Evolutionary conservation across 192 early-diverging fungal species (phyloP).

Genomic region (Backusella liffmaniae): DNA sequence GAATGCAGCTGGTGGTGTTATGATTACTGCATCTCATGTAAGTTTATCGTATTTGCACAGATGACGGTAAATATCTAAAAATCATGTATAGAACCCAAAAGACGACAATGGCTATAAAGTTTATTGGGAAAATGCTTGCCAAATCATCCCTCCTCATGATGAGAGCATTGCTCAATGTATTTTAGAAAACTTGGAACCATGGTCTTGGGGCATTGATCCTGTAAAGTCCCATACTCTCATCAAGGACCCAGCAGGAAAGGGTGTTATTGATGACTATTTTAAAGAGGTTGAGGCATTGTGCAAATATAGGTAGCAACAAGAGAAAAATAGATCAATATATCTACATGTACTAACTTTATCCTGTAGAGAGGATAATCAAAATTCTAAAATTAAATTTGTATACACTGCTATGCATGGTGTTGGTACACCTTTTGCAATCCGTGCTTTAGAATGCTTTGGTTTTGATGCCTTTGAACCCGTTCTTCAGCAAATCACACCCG

Average conservation of each 20-base stretch:
- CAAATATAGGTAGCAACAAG: conserved; percentile 12
- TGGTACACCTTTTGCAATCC: conserved; percentile 71
- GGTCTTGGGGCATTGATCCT: conserved; percentile 66
- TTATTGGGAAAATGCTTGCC: conserved; percentile 85
- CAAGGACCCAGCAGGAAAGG: conserved; percentile 53
- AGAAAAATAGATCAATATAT: neutral
- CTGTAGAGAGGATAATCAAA: conserved; percentile 45
- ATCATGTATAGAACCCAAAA: conserved; percentile 76
- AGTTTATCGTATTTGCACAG: conserved; percentile 1
- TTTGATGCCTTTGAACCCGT: conserved; percentile 65
- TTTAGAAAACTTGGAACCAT: conserved; percentile 59
- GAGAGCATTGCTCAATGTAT: conserved; percentile 76
- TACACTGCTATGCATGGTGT: conserved; percentile 98
- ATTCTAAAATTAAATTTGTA: conserved; percentile 61
- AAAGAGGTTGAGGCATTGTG: conserved; percentile 48
- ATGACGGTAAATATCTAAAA: neutral
- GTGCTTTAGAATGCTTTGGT: conserved; percentile 66
- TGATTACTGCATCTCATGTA: conserved; percentile 93
- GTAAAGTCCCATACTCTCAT: conserved; percentile 52
- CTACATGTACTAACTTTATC: neutral
- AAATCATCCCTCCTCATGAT: conserved; percentile 91
- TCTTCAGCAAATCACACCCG: conserved; percentile 69
- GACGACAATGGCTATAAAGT: conserved; percentile 92
- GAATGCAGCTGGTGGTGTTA: conserved; percentile 79
- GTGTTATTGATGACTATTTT: conserved; percentile 74